Evolutionary conservation across 306 rosid species (phyloP), one percentile per base, ranked within the genome.

Genomic region (Vigna trinervia): DNA sequence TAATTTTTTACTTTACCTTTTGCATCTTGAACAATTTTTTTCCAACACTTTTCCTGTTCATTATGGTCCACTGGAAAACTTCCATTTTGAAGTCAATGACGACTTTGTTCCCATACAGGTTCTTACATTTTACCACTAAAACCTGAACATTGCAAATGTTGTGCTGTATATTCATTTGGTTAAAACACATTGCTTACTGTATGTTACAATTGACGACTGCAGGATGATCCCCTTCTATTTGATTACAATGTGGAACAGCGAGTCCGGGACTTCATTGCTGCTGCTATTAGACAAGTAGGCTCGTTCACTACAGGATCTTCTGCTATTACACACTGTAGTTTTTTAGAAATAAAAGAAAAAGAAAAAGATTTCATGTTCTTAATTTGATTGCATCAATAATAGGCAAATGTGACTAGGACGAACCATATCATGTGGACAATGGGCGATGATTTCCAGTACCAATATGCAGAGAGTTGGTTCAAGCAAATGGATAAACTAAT

Each of bases 401-500:
- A 60, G 66, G 66, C 20, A 60, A 30, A 30, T 30, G 43, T 60
- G 66, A 60, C 66, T 30, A 60, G 66, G 66, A 30, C 66, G 5
- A 60, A 60, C 66, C 66, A 60, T 60, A 60, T 60, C 5, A 60
- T 60, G 66, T 60, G 66, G 66, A 60, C 66, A 60, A 60, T 60
- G 66, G 66, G 66, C 5, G 66, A 14, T 60, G 66, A 60, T 60
- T 60, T 60, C 66, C 66, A 60, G 43, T 60, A 60, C 66, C 66
- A 60, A 60, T 30, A 60, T 60, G 66, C 66, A 28, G 66, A 60
- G 66, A 28, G 1, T 60, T 60, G 66, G 66, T 60, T 60, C 66
- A 60, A 14, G 43, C 66, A 60, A 60, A 60, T 60, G 66, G 66
- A 60, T 30, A 60, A 60, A 60, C 43, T 60, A 60, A 14, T 60